Percentiles rank a stretch among this genome's conserved stretches.
These are phyloP conservation scores for Podospora tetraspora DNA, from an alignment of 495 filamentous ascomycete species.

Conservation along the genomic window DNA sequence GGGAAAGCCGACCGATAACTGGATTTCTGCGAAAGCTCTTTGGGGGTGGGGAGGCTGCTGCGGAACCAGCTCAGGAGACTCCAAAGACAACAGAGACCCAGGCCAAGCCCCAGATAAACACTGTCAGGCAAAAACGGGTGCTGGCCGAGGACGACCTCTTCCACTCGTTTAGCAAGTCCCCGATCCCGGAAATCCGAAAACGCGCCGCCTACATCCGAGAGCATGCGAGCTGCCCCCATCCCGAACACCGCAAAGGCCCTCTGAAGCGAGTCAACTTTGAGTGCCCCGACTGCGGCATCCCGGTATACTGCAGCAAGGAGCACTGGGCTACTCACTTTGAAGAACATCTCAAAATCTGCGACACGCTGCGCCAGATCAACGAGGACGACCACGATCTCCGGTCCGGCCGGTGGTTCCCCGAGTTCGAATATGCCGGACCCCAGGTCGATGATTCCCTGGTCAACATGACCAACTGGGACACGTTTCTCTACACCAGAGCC, in stretches of 20 bases:
- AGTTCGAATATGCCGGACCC: constrained; percentile 82
- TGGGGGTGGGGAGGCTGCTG: background rate
- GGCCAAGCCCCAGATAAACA: background rate
- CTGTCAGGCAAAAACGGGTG: constrained; percentile 33
- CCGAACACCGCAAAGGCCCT: constrained; percentile 60
- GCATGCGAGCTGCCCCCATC: constrained; percentile 88
- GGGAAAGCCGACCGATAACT: constrained; percentile 20
- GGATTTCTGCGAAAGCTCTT: constrained; percentile 16
- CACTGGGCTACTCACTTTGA: constrained; percentile 97
- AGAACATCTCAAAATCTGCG: constrained; percentile 84
- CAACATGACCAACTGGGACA: constrained; percentile 99
- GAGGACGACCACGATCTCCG: constrained; percentile 96
- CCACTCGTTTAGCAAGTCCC: constrained; percentile 83
- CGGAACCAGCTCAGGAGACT: background rate
- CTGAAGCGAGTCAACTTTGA: constrained; percentile 80
- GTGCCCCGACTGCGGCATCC: constrained; percentile 94
- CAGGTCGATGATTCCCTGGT: constrained; percentile 88
- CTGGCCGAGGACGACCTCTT: constrained; percentile 81
- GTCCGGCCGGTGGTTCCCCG: constrained; percentile 84
- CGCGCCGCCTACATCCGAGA: constrained; percentile 85
- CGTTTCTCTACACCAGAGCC: constrained; percentile 81
- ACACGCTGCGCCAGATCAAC: constrained; percentile 84
- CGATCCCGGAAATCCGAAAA: constrained; percentile 72
- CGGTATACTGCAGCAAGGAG: constrained; percentile 84
- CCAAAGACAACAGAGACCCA: too few species aligned